phyloP scores from a whole-genome alignment of 169 alveolate genomes.

The Blepharisma undulans region DNA sequence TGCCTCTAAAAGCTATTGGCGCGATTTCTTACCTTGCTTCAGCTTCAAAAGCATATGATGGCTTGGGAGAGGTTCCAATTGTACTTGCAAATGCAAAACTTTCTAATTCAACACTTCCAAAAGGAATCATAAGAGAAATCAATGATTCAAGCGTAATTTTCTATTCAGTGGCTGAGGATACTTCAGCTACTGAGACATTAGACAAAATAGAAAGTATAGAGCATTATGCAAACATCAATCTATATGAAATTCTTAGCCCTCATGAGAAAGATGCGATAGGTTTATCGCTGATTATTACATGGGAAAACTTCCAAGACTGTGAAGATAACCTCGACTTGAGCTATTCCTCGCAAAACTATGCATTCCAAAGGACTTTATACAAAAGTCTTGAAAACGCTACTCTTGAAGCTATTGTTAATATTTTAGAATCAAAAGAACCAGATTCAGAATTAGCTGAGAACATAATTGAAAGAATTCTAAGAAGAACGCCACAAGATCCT shows the following conservation, averaged over 20 bases:
- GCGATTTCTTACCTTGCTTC: not conserved
- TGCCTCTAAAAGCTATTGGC: not conserved
- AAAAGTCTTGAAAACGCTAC: not conserved
- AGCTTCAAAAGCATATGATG: not conserved
- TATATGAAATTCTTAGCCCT: not conserved
- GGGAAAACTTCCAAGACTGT: conserved; percentile 13
- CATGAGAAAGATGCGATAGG: not conserved
- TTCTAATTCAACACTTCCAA: not conserved
- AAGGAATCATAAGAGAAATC: not conserved
- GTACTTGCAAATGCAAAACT: not conserved
- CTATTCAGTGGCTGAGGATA: not conserved
- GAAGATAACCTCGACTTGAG: no score
- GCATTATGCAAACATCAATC: not conserved
- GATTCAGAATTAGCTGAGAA: not conserved
- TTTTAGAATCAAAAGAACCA: not conserved
- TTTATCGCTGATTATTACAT: not conserved
- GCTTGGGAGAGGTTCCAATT: not conserved
- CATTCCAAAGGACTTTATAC: not conserved
- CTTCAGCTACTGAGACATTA: not conserved
- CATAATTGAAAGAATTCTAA: not conserved
- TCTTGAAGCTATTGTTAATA: not conserved
- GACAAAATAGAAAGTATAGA: not conserved
- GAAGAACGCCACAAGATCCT: not conserved
- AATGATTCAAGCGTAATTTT: not conserved
- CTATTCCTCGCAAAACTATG: not conserved